Evolutionary conservation across 768 basidiomycete species (phyloP).

Genomic region (Lepiota brunneoincarnata): DNA sequence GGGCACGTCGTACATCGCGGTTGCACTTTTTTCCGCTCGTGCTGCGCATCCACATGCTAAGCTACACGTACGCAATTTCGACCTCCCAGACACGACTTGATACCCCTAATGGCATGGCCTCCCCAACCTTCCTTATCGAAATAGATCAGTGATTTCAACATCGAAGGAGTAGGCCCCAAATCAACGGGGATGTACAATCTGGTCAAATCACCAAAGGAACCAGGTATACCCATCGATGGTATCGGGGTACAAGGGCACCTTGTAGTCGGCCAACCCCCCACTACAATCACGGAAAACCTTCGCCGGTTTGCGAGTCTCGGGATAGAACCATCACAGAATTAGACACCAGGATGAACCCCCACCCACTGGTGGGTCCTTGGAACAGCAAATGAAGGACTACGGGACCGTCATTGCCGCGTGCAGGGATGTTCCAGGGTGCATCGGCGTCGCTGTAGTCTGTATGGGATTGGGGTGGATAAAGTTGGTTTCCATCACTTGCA

Average conservation of each 20-base stretch:
- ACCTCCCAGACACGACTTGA: background rate
- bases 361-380: constrained; percentile 41
- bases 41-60: constrained; percentile 54
- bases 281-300: constrained; percentile 43
- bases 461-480: constrained; percentile 43
- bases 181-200: constrained; percentile 55
- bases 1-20: constrained; percentile 41
- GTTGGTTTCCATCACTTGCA: constrained; percentile 12
- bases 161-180: constrained; percentile 45
- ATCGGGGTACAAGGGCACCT: constrained; percentile 58
- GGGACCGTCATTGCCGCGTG: constrained; percentile 50
- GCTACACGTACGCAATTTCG: constrained; percentile 40
- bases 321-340: constrained; percentile 62
- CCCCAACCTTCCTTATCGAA: background rate
- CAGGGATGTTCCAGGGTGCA: constrained; percentile 34
- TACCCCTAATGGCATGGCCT: background rate
- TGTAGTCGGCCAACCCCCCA: constrained; percentile 52
- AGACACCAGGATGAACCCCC: constrained; percentile 59
- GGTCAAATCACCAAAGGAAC: constrained; percentile 39
- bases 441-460: constrained; percentile 43
- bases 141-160: constrained; percentile 39
- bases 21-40: constrained; percentile 50
- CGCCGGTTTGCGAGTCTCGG: constrained; percentile 54
- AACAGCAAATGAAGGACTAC: constrained; percentile 56
- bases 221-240: constrained; percentile 50